A percentile compares a stretch with the other conserved stretches of the same genome.
These are phyloP conservation scores for Cryptomeria japonica DNA, from an alignment of 75 land plant species.

Conservation along the genomic window DNA sequence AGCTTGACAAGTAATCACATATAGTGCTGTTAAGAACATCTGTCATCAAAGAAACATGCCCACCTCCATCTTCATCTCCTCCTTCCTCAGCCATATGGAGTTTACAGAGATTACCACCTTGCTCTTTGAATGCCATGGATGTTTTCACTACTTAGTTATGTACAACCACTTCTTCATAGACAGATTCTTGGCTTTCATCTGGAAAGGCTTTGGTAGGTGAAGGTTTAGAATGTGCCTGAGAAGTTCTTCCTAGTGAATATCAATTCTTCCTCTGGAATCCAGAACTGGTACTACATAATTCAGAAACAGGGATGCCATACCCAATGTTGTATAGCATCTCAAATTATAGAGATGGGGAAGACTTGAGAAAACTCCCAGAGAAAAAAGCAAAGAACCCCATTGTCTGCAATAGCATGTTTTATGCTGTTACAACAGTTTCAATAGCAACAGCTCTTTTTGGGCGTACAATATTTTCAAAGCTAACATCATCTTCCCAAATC, in stretches of 20 bases:
- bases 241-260: neutral
- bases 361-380: neutral
- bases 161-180: neutral
- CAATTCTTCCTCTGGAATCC: neutral
- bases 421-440: neutral
- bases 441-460: conserved; percentile 1
- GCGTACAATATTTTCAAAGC: neutral
- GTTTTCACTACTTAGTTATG: neutral
- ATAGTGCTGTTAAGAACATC: neutral
- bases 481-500: conserved; percentile 20
- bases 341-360: neutral
- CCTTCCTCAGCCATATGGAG: neutral
- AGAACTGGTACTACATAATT: neutral
- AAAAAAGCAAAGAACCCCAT: neutral
- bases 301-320: neutral
- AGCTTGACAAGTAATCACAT: neutral
- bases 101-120: neutral
- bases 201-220: neutral
- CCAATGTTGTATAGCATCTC: too few species aligned
- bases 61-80: neutral
- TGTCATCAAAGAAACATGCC: neutral
- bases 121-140: neutral
- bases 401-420: neutral
- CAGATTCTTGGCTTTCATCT: neutral
- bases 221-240: neutral